Conservation (phyloP, 202 grass and related monocot genomes). For the Bolboschoenoplectus hybrid region DNA sequence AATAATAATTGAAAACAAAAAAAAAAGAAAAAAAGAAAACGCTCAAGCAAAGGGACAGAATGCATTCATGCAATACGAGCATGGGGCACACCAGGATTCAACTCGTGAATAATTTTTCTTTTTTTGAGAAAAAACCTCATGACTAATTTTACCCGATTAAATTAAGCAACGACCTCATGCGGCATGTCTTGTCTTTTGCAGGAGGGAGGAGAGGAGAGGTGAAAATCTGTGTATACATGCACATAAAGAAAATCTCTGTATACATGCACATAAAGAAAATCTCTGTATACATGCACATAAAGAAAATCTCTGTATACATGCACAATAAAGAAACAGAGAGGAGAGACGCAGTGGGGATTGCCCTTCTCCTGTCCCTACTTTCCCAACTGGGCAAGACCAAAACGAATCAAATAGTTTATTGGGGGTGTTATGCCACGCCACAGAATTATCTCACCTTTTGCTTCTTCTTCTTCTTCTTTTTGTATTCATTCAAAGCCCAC, state of each 20-base stretch:
- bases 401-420: not conserved
- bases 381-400: slow-evolving; percentile 18
- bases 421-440: not conserved
- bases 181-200: not conserved
- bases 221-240: slow-evolving; percentile 29
- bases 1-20: not conserved
- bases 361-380: slow-evolving; percentile 9
- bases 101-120: not conserved
- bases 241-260: too few relatives aligned
- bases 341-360: not conserved
- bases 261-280: slow-evolving; percentile 5
- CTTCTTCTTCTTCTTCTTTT: not conserved
- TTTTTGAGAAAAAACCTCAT: not conserved
- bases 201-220: not conserved
- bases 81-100: slow-evolving; percentile 20
- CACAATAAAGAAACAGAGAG: slow-evolving; percentile 1
- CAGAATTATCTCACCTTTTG: too few relatives aligned
- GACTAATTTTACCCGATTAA: not conserved
- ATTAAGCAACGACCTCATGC: slow-evolving; percentile 17
- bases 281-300: slow-evolving; percentile 14
- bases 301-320: not conserved
- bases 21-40: not conserved
- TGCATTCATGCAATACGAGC: not conserved
- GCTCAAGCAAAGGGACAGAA: not conserved
- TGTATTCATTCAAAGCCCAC: too few relatives aligned